A percentile compares a stretch with the other conserved stretches of the same genome.
phyloP scores from a whole-genome alignment of 495 filamentous ascomycete genomes.

The Alectoria sarmentosa region DNA sequence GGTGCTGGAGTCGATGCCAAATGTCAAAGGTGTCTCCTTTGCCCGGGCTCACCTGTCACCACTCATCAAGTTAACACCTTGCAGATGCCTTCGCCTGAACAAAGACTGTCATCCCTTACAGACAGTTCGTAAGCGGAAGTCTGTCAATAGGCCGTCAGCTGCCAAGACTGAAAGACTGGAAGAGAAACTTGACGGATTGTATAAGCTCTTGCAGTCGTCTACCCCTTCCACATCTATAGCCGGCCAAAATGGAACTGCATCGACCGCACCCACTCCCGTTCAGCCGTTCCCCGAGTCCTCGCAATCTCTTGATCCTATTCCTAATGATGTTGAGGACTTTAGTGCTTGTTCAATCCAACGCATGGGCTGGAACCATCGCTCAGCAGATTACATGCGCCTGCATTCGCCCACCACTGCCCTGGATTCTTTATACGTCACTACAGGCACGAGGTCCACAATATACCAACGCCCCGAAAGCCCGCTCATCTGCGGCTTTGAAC shows the following conservation, averaged over 20 bases:
- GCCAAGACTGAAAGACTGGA: constrained; percentile 39
- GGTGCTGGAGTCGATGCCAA: background rate
- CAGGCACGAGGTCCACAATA: background rate
- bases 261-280: background rate
- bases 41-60: background rate
- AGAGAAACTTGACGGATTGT: constrained; percentile 46
- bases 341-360: background rate
- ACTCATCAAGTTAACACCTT: background rate
- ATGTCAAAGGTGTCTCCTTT: background rate
- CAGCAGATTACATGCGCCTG: background rate
- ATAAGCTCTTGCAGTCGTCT: constrained; percentile 32
- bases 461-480: background rate
- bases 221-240: constrained; percentile 24
- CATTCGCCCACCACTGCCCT: background rate
- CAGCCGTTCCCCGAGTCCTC: background rate
- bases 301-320: background rate
- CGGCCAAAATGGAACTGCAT: constrained; percentile 3
- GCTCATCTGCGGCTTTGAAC: background rate
- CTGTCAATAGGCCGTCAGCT: constrained; percentile 22
- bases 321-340: background rate
- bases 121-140: constrained; percentile 33
- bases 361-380: background rate
- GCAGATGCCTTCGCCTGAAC: constrained; percentile 43
- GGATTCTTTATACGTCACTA: background rate
- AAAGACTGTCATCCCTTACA: constrained; percentile 38